Evolutionary conservation across 1,139 yeast species (phyloP), one percentile per base, ranked within the genome.

Genomic region (Saccharomyces uvarum): DNA sequence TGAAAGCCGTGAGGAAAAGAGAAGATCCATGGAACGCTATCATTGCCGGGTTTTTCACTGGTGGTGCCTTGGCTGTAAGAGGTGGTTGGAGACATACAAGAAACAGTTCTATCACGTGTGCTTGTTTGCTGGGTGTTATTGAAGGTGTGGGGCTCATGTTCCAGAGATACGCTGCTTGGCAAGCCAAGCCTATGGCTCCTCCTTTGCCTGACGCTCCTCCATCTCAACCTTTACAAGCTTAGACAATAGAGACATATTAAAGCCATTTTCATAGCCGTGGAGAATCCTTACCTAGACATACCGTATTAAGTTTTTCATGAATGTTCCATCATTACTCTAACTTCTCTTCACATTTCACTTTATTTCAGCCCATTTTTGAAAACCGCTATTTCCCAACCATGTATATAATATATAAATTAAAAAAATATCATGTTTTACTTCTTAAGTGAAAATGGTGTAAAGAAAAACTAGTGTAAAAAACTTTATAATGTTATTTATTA

Each of bases 21-120:
- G 99, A 93, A 74, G 99, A 93, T 72, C 97, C 98, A 8, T 88
- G 96, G 88, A 93, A 93, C 72, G 97, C 98, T 58, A 93, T 93
- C 66, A 86, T 93, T 70, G 98, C 99, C 38, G 99, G 99, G 55
- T 91, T 95, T 73, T 89, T 89, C 78, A 91, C 97, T 52, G 99
- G 99, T 79, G 99, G 99, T 65, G 84, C 97, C 14, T 79, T 93
- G 64, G 99, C 99, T 58, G 83, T 95, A 64, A 88, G 99, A 82
- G 98, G 99, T 65, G 99, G 99, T 53, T 89, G 97, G 93, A 88
- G 83, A 76, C 97, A 91, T 72, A 88, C 96, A 54, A 81, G 98
- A 75, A 93, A 91, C 73, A 87, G 96, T 57, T 98, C 99, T 64
- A 90, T 95, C 65, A 88, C 97, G 41, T 93, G 99, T 84, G 98